A percentile compares a stretch with the other conserved stretches of the same genome.
Conservation (phyloP, 2,329 filamentous ascomycete species). For the Microdochium bolleyi region DNA sequence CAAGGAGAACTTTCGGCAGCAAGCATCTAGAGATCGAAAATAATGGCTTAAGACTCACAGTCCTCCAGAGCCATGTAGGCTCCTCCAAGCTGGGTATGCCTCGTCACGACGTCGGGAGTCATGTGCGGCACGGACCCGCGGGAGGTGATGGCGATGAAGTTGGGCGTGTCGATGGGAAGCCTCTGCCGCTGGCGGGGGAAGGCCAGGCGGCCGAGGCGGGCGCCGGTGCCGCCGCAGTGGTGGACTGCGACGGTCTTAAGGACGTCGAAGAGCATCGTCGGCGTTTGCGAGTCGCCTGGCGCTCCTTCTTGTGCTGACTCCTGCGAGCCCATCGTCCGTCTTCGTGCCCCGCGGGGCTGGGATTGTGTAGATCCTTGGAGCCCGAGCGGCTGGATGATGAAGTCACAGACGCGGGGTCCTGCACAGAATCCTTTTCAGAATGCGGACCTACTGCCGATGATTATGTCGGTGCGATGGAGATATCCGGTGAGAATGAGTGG, state of each 20-base stretch:
- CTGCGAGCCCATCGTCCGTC: too few species aligned
- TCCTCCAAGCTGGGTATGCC: slow-evolving; percentile 56
- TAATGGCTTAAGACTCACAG: slow-evolving; percentile 63
- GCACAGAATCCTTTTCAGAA: too few species aligned
- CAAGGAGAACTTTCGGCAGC: too few species aligned
- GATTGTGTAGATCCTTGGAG: too few species aligned
- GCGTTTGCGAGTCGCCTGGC: slow-evolving; percentile 1
- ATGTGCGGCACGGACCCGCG: slow-evolving; percentile 82
- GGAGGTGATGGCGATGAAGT: slow-evolving; percentile 73
- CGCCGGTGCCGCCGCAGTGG: slow-evolving; percentile 38
- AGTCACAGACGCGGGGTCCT: too few species aligned
- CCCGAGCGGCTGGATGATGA: too few species aligned
- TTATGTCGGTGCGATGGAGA: too few species aligned
- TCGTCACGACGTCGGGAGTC: slow-evolving; percentile 71
- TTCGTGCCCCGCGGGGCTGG: too few species aligned
- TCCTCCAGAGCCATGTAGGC: slow-evolving; percentile 85
- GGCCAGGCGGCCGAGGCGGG: slow-evolving; percentile 61
- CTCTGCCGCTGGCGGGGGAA: slow-evolving; percentile 38
- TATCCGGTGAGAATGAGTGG: too few species aligned
- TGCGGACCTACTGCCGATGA: too few species aligned
- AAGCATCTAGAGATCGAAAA: too few species aligned
- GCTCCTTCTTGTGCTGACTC: too few species aligned
- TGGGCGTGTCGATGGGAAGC: slow-evolving; percentile 69
- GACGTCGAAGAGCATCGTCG: slow-evolving; percentile 35
- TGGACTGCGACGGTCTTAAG: slow-evolving; percentile 25